phyloP scores from a whole-genome alignment of 2,329 filamentous ascomycete species.

The Penicillium sp. region DNA sequence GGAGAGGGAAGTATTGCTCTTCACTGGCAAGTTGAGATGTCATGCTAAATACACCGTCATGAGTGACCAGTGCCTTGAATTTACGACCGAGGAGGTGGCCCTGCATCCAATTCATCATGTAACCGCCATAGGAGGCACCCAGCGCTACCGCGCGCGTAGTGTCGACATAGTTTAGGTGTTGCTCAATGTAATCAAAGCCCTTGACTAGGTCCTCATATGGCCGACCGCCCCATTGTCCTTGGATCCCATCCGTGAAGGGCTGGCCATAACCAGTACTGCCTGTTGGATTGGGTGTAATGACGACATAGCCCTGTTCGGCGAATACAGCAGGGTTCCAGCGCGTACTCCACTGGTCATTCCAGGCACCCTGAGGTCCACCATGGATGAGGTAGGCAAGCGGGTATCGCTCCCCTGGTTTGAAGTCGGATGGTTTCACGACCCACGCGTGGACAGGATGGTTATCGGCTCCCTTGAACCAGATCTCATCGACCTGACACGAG shows the following conservation, averaged over 20 bases:
- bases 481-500: slow-evolving; percentile 43
- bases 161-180: slow-evolving; percentile 54
- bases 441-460: slow-evolving; percentile 47
- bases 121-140: slow-evolving; percentile 59
- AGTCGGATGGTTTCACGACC: slow-evolving; percentile 50
- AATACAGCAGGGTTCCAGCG: slow-evolving; percentile 57
- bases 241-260: slow-evolving; percentile 53
- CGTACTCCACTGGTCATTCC: slow-evolving; percentile 56
- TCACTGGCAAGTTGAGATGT: slow-evolving; percentile 48
- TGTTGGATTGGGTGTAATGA: slow-evolving; percentile 60
- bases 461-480: slow-evolving; percentile 49
- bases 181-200: slow-evolving; percentile 53
- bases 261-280: slow-evolving; percentile 60
- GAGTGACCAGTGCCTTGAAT: slow-evolving; percentile 59
- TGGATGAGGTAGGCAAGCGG: slow-evolving; percentile 56
- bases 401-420: slow-evolving; percentile 49
- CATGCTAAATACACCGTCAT: slow-evolving; percentile 52
- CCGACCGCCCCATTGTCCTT: slow-evolving; percentile 53
- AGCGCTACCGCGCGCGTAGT: slow-evolving; percentile 53
- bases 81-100: slow-evolving; percentile 55
- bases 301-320: slow-evolving; percentile 61
- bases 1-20: slow-evolving; percentile 57
- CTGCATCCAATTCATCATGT: slow-evolving; percentile 61
- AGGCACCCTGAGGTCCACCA: slow-evolving; percentile 53
- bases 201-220: slow-evolving; percentile 58